A percentile compares a stretch with the other conserved stretches of the same genome.
phyloP scores from a whole-genome alignment of 139 green algal genomes.

The Coelastrella sp. region DNA sequence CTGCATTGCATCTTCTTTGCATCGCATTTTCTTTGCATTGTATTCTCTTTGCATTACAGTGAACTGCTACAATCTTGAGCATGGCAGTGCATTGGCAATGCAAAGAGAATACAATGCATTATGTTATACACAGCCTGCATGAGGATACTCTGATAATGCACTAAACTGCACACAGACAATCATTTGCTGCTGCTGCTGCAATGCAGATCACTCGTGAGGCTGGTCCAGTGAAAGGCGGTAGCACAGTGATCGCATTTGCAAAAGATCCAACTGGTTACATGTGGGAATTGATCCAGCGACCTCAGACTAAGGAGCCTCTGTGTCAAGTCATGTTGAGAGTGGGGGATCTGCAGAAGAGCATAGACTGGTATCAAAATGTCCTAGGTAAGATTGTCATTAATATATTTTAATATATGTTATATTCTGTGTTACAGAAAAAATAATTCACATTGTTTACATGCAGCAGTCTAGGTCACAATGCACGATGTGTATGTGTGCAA shows the following conservation, averaged over 20 bases:
- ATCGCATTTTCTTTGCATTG: no score
- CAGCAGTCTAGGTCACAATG: background rate
- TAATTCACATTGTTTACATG: background rate
- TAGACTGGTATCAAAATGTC: slow-evolving; percentile 88
- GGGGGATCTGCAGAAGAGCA: slow-evolving; percentile 82
- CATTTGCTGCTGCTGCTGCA: slow-evolving; percentile 16
- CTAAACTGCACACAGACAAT: no score
- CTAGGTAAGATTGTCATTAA: background rate
- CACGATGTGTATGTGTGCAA: background rate
- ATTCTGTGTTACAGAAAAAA: background rate
- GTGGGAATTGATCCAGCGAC: slow-evolving; percentile 87
- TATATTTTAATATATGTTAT: background rate
- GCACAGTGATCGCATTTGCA: slow-evolving; percentile 90
- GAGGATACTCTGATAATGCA: no score
- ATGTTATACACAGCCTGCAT: background rate
- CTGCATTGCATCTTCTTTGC: no score
- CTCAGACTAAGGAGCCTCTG: slow-evolving; percentile 78
- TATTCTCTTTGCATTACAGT: no score
- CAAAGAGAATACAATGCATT: no score
- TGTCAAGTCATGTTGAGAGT: slow-evolving; percentile 93
- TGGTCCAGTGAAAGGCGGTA: slow-evolving; percentile 93
- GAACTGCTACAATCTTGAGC: no score
- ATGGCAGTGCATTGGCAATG: no score
- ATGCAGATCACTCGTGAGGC: slow-evolving; percentile 81
- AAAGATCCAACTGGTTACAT: slow-evolving; percentile 92